phyloP scores from a whole-genome alignment of 495 filamentous ascomycete genomes.

The Talaromyces adpressus region DNA sequence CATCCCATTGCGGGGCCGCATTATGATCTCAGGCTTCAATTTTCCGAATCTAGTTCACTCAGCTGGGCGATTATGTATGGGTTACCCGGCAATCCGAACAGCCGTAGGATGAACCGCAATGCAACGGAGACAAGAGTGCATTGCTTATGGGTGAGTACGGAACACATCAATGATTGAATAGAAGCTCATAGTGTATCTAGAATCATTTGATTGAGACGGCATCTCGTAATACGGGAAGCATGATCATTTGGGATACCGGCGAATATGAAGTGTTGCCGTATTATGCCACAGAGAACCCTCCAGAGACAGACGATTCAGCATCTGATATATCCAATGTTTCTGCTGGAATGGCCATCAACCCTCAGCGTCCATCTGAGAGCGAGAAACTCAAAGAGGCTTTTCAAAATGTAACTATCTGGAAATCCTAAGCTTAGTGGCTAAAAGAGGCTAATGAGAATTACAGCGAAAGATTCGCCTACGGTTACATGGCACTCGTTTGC shows the following conservation, averaged over 20 bases:
- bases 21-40: slow-evolving; percentile 61
- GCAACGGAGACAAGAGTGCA: slow-evolving; percentile 63
- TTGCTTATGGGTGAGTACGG: slow-evolving; percentile 51
- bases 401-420: slow-evolving; percentile 25
- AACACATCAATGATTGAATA: neutral
- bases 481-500: slow-evolving; percentile 52
- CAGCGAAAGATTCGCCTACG: slow-evolving; percentile 55
- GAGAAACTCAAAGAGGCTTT: slow-evolving; percentile 49
- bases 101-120: slow-evolving; percentile 47
- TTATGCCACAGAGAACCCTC: slow-evolving; percentile 19
- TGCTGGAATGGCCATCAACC: neutral
- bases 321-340: slow-evolving; percentile 16
- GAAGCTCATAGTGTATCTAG: slow-evolving; percentile 20
- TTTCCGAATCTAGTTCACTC: slow-evolving; percentile 54
- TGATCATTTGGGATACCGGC: slow-evolving; percentile 67
- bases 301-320: slow-evolving; percentile 39
- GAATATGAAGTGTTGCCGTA: slow-evolving; percentile 54
- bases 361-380: slow-evolving; percentile 35
- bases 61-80: slow-evolving; percentile 65
- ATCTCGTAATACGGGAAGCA: slow-evolving; percentile 48
- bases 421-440: neutral
- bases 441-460: neutral
- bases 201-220: slow-evolving; percentile 64
- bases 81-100: slow-evolving; percentile 56
- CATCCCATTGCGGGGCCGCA: slow-evolving; percentile 58